These are phyloP conservation scores for Warburgia ugandensis DNA, from an alignment of 164 flowering plant genomes.

Conservation along the genomic window DNA sequence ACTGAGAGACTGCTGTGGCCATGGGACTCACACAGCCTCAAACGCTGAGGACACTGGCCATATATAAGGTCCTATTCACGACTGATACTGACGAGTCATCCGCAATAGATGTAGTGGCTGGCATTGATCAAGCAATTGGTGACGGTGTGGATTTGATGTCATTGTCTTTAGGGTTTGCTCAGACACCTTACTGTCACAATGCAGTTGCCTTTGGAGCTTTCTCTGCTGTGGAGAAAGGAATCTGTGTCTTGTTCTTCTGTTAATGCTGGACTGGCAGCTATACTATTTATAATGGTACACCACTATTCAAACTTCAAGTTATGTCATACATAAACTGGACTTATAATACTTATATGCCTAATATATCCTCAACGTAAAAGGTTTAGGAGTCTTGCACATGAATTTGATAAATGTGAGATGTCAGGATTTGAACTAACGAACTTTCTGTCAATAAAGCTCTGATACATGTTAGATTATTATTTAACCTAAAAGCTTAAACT, in stretches of 20 bases:
- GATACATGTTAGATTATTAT: too few species aligned
- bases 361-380: too few species aligned
- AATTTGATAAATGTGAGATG: too few species aligned
- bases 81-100: slow-evolving; percentile 10
- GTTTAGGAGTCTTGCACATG: too few species aligned
- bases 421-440: too few species aligned
- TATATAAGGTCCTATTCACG: slow-evolving; percentile 32
- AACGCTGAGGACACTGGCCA: slow-evolving; percentile 40
- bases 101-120: slow-evolving; percentile 29
- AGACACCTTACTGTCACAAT: slow-evolving; percentile 14
- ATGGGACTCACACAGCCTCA: slow-evolving; percentile 40
- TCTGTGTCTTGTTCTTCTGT: slow-evolving; percentile 35
- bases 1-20: slow-evolving; percentile 33
- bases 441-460: too few species aligned
- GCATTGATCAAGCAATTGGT: slow-evolving; percentile 38
- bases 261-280: slow-evolving; percentile 20
- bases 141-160: slow-evolving; percentile 43
- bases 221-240: slow-evolving; percentile 37
- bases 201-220: slow-evolving; percentile 37
- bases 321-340: too few species aligned
- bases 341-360: too few species aligned
- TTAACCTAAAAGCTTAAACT: too few species aligned
- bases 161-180: slow-evolving; percentile 25
- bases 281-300: slow-evolving; percentile 28
- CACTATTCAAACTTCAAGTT: too few species aligned